Conservation (phyloP, 2,329 filamentous ascomycete species). For the Colletotrichum orchidophilum region DNA sequence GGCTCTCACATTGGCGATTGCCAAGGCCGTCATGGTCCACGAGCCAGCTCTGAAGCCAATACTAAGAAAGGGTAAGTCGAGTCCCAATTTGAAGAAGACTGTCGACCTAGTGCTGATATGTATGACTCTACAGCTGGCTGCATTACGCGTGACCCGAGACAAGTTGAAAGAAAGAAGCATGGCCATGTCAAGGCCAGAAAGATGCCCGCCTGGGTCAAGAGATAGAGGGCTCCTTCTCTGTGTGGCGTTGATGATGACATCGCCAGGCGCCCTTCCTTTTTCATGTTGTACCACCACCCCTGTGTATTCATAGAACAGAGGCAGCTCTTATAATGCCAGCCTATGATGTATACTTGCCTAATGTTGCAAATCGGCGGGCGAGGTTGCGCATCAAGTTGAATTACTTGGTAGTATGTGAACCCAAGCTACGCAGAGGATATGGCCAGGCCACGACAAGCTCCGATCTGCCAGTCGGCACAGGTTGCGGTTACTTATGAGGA, state of each 20-base stretch:
- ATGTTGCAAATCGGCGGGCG: neutral
- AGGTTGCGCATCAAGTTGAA: neutral
- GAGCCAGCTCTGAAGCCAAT: slow-evolving; percentile 91
- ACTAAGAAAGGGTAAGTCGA: slow-evolving; percentile 82
- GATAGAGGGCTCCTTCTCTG: slow-evolving; percentile 50
- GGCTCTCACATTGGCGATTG: slow-evolving; percentile 88
- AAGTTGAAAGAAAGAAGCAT: slow-evolving; percentile 97
- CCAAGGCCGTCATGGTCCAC: slow-evolving; percentile 87
- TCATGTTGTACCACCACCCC: slow-evolving; percentile 27
- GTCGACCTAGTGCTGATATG: slow-evolving; percentile 50
- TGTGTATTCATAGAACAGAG: slow-evolving; percentile 33
- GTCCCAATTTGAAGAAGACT: neutral
- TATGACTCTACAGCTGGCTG: slow-evolving; percentile 76
- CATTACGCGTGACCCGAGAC: slow-evolving; percentile 89
- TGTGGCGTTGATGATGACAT: neutral
- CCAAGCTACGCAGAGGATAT: neutral
- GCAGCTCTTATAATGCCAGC: slow-evolving; percentile 29
- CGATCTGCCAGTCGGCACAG: neutral
- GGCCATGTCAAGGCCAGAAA: slow-evolving; percentile 97
- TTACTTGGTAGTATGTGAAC: neutral
- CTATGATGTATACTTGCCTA: slow-evolving; percentile 22
- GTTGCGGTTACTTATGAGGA: too few relatives aligned
- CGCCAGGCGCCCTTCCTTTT: neutral
- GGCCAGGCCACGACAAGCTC: neutral
- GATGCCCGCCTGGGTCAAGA: slow-evolving; percentile 98